These are phyloP conservation scores for Fusarium burgessii DNA, from an alignment of 2,329 filamentous ascomycete genomes.

Conservation along the genomic window DNA sequence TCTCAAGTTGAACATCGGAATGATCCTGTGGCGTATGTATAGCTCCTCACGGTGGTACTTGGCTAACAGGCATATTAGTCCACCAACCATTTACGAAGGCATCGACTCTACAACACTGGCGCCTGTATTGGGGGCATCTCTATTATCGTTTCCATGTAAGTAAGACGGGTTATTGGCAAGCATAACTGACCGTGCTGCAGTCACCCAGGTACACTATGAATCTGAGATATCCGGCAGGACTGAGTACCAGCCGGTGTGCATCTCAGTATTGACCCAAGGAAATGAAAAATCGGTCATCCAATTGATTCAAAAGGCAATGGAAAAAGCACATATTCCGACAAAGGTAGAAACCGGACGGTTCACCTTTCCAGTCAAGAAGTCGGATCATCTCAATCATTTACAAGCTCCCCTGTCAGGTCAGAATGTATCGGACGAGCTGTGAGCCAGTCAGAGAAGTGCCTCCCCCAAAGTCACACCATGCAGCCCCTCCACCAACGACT, in stretches of 20 bases:
- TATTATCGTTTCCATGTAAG: constrained; percentile 53
- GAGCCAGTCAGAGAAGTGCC: not conserved
- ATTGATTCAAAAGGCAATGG: constrained; percentile 47
- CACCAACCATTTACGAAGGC: constrained; percentile 43
- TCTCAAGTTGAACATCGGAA: constrained; percentile 44
- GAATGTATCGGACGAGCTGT: constrained; percentile 30
- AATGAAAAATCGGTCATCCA: constrained; percentile 46
- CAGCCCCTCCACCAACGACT: constrained; percentile 3
- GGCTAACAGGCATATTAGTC: constrained; percentile 42
- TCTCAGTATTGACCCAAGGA: constrained; percentile 47
- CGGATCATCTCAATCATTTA: not conserved
- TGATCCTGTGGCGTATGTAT: constrained; percentile 44
- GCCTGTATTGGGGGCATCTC: constrained; percentile 47
- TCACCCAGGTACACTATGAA: constrained; percentile 49
- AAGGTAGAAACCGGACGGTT: constrained; percentile 47
- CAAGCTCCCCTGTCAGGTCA: constrained; percentile 17
- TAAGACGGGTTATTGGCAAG: not conserved
- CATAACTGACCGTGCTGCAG: constrained; percentile 35
- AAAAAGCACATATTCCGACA: constrained; percentile 45
- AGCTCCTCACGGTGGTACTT: constrained; percentile 7
- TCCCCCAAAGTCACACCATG: constrained; percentile 40
- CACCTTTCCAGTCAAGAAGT: constrained; percentile 45
- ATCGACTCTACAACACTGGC: constrained; percentile 47
- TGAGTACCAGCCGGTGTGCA: constrained; percentile 50
- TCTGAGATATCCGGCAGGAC: constrained; percentile 46